phyloP scores from a whole-genome alignment of 352 stramenopile genomes.

The Globisporangium radiosum region DNA sequence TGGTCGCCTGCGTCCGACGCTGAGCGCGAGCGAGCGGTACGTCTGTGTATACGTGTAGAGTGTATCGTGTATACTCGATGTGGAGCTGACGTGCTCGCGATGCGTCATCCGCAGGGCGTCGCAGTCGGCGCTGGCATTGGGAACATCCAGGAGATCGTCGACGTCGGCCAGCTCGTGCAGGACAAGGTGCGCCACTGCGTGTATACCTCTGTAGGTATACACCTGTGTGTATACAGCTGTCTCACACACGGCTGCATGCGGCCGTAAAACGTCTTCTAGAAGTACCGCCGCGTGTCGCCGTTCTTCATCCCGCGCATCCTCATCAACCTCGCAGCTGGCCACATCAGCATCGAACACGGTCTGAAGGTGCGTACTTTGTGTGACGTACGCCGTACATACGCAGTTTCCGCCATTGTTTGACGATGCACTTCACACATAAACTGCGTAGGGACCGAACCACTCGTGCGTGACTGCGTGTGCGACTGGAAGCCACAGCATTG shows the following conservation, averaged over 20 bases:
- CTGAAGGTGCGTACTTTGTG: constrained; percentile 51
- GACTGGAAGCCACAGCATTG: constrained; percentile 95
- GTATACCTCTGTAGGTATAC: no score
- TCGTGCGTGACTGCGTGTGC: constrained; percentile 95
- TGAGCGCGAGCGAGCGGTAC: constrained; percentile 58
- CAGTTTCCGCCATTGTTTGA: background rate
- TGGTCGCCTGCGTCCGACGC: constrained; percentile 58
- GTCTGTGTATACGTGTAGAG: background rate
- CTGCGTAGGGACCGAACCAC: constrained; percentile 91
- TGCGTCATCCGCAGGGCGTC: constrained; percentile 15
- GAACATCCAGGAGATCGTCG: constrained; percentile 83
- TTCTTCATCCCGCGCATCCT: constrained; percentile 94
- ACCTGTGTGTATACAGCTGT: no score
- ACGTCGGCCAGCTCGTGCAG: constrained; percentile 54
- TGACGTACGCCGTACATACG: background rate
- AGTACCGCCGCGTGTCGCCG: constrained; percentile 86
- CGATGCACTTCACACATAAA: background rate
- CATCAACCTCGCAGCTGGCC: constrained; percentile 90
- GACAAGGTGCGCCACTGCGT: constrained; percentile 38
- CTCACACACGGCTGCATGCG: no score
- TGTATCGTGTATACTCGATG: no score
- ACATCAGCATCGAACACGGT: constrained; percentile 88
- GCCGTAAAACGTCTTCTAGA: constrained; percentile 21
- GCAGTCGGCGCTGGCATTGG: constrained; percentile 81
- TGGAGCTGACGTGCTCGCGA: no score